Conservation (phyloP, 768 basidiomycete species). For the Mycena filopes region DNA sequence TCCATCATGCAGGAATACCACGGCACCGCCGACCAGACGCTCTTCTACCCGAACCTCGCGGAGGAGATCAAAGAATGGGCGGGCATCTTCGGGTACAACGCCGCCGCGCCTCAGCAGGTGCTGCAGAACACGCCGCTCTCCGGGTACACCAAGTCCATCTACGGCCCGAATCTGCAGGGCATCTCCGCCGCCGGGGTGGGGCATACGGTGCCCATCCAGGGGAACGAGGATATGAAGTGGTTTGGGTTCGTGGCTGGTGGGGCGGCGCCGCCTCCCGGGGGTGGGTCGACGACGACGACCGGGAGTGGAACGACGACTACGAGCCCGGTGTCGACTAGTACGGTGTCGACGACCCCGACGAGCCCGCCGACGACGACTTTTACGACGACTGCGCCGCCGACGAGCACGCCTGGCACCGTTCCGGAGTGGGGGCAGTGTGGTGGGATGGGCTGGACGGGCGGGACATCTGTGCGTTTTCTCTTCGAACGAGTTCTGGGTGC, state of each 20-base stretch:
- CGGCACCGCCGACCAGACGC: slow-evolving; percentile 62
- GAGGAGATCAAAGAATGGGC: slow-evolving; percentile 69
- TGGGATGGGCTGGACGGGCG: slow-evolving; percentile 22
- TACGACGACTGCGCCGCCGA: neutral
- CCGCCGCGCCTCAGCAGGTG: slow-evolving; percentile 47
- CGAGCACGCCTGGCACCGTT: slow-evolving; percentile 18
- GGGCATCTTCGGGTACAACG: slow-evolving; percentile 59
- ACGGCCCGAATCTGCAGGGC: slow-evolving; percentile 62
- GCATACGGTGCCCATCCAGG: slow-evolving; percentile 64
- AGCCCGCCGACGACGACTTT: neutral
- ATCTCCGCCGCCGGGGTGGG: slow-evolving; percentile 58
- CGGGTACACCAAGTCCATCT: slow-evolving; percentile 59
- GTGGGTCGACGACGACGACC: neutral
- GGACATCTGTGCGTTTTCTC: neutral
- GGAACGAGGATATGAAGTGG: slow-evolving; percentile 56
- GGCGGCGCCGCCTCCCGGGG: slow-evolving; percentile 17
- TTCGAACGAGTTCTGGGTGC: neutral
- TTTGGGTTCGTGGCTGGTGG: slow-evolving; percentile 53
- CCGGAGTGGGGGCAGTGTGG: slow-evolving; percentile 46
- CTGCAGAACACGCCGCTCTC: slow-evolving; percentile 51
- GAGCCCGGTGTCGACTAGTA: too few species aligned
- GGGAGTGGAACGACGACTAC: neutral
- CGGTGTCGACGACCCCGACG: too few species aligned
- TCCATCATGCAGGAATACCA: slow-evolving; percentile 58
- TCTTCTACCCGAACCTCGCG: slow-evolving; percentile 60